Conservation (phyloP, 352 stramenopile genomes). For the Phytophthora sojae region DNA sequence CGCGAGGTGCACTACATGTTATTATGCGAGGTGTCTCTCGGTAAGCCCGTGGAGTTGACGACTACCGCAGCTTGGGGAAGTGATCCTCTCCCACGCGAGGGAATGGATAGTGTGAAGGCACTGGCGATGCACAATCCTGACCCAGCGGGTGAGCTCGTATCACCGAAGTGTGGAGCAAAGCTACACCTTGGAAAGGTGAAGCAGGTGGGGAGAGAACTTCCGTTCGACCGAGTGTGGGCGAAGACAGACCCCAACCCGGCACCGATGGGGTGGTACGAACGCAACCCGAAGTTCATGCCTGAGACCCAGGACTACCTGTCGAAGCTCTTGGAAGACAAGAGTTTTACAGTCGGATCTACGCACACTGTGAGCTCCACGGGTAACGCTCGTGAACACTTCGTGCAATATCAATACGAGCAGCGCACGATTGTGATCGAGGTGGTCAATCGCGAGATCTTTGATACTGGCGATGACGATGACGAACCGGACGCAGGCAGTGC, state of each 20-base stretch:
- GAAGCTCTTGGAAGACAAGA: conserved; percentile 48
- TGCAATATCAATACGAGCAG: conserved; percentile 34
- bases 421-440: conserved; percentile 60
- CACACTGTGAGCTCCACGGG: conserved; percentile 40
- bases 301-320: conserved; percentile 48
- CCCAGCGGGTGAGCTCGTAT: conserved; percentile 57
- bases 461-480: conserved; percentile 6
- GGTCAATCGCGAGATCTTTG: conserved; percentile 30
- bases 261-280: conserved; percentile 48
- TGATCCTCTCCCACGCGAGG: conserved; percentile 44
- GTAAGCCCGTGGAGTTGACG: conserved; percentile 47
- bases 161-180: conserved; percentile 55
- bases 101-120: conserved; percentile 70
- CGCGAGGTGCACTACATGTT: conserved; percentile 77
- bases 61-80: conserved; percentile 41
- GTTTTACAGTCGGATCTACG: conserved; percentile 47
- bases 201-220: conserved; percentile 49
- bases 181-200: conserved; percentile 63
- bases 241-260: conserved; percentile 47
- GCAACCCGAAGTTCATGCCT: conserved; percentile 40
- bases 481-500: neutral
- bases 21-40: conserved; percentile 74
- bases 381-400: conserved; percentile 45
- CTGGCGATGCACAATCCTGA: conserved; percentile 59
- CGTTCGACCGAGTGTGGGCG: conserved; percentile 58